Percentiles rank a stretch among this genome's conserved stretches.
phyloP scores from a whole-genome alignment of 306 rosid species.

The Acacia crassicarpa region DNA sequence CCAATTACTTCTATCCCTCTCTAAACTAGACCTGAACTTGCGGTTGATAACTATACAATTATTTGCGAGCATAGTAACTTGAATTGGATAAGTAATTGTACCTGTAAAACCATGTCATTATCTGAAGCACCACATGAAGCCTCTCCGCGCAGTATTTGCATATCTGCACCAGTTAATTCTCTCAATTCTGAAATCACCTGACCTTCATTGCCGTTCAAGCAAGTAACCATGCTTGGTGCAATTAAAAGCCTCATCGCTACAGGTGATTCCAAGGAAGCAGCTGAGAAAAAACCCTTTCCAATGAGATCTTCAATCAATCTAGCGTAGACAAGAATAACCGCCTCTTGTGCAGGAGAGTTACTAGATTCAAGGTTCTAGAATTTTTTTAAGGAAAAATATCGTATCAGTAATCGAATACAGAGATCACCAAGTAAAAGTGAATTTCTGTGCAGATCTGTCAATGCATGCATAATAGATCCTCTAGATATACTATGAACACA shows the following conservation, averaged over 20 bases:
- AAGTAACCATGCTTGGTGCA: conserved; percentile 34
- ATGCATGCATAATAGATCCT: conserved; percentile 5
- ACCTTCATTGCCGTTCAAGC: conserved; percentile 48
- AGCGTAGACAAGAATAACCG: conserved; percentile 56
- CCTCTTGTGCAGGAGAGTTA: conserved; percentile 68
- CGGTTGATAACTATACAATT: background rate
- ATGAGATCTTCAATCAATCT: conserved; percentile 57
- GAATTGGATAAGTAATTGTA: conserved; percentile 28
- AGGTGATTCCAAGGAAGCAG: conserved; percentile 35
- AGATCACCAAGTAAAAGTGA: conserved; percentile 3
- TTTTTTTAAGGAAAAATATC: background rate
- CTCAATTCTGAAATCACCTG: conserved; percentile 49
- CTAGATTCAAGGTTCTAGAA: conserved; percentile 50
- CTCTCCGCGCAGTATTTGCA: conserved; percentile 46
- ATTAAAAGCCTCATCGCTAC: conserved; percentile 57
- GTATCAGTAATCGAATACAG: conserved; percentile 26
- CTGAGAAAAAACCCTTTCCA: conserved; percentile 43
- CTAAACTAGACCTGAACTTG: conserved; percentile 8
- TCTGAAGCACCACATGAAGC: conserved; percentile 37
- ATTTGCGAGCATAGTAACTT: background rate
- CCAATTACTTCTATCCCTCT: background rate
- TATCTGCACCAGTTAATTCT: conserved; percentile 49
- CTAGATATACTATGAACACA: conserved; percentile 13
- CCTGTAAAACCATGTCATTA: conserved; percentile 53
- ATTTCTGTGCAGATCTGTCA: conserved; percentile 3